A percentile compares a stretch with the other conserved stretches of the same genome.
These are phyloP conservation scores for Flaveria brownii DNA, from an alignment of 129 eudicot species.

Conservation along the genomic window DNA sequence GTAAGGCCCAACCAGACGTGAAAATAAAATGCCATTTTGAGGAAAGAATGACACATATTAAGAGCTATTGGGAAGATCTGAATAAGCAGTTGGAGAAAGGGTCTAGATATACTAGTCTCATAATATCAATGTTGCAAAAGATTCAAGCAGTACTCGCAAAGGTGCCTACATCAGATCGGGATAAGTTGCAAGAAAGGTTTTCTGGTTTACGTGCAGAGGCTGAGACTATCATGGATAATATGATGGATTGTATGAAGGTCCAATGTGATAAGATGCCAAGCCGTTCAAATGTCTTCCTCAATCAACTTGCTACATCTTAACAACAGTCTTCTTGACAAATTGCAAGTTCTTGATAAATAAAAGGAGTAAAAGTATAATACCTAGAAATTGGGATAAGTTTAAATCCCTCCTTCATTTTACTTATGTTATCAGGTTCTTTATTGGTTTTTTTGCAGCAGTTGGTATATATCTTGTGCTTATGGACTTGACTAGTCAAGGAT, in stretches of 20 bases:
- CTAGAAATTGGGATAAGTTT: too few species aligned
- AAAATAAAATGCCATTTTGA: not conserved
- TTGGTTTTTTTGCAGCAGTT: not conserved
- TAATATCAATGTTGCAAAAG: not conserved
- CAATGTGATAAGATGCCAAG: not conserved
- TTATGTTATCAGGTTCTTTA: too few species aligned
- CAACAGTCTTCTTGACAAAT: not conserved
- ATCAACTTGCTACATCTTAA: slow-evolving; percentile 3
- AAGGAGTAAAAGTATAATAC: not conserved
- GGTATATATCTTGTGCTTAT: not conserved
- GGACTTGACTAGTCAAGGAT: not conserved
- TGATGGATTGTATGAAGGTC: slow-evolving; percentile 12
- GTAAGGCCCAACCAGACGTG: too few species aligned
- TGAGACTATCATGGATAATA: not conserved
- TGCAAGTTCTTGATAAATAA: not conserved
- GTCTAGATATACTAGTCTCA: not conserved
- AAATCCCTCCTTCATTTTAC: too few species aligned
- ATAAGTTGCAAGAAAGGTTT: not conserved
- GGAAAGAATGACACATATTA: not conserved
- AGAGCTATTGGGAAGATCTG: slow-evolving; percentile 3
- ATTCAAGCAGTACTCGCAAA: not conserved
- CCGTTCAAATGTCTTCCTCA: not conserved
- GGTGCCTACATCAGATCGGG: slow-evolving; percentile 16
- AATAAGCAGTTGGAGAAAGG: not conserved
- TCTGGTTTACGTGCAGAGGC: slow-evolving; percentile 9